Percentiles rank a stretch among this genome's conserved stretches.
Conservation (phyloP, 495 filamentous ascomycete species). For the Recurvomyces mirabilis region DNA sequence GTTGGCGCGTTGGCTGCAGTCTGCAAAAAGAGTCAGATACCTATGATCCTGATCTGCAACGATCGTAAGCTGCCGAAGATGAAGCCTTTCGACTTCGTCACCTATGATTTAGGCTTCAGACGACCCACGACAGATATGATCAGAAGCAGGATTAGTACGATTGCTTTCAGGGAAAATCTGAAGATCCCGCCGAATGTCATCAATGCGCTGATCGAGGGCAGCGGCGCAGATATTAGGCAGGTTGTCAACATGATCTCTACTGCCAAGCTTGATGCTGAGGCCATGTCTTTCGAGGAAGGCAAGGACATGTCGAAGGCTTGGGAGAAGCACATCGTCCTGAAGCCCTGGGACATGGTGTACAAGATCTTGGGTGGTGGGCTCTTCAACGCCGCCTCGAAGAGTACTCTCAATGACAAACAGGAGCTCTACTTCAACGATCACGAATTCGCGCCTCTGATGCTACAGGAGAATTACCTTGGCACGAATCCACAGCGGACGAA, state of each 20-base stretch:
- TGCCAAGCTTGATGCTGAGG: slow-evolving; percentile 69
- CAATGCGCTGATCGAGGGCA: slow-evolving; percentile 90
- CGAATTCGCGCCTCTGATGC: slow-evolving; percentile 91
- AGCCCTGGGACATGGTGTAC: slow-evolving; percentile 93
- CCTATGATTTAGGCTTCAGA: slow-evolving; percentile 74
- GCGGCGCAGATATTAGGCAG: slow-evolving; percentile 88
- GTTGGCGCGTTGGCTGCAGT: slow-evolving; percentile 88
- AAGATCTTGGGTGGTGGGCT: slow-evolving; percentile 83
- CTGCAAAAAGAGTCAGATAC: slow-evolving; percentile 88
- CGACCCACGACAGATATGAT: slow-evolving; percentile 84
- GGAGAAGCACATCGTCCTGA: slow-evolving; percentile 94
- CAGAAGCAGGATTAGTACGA: slow-evolving; percentile 79
- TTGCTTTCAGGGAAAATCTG: slow-evolving; percentile 82
- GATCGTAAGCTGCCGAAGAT: slow-evolving; percentile 88
- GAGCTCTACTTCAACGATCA: slow-evolving; percentile 99
- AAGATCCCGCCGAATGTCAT: slow-evolving; percentile 80
- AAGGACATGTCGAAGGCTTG: slow-evolving; percentile 92
- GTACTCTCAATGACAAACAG: slow-evolving; percentile 89
- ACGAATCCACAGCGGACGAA: slow-evolving; percentile 58
- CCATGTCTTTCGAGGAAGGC: slow-evolving; percentile 68
- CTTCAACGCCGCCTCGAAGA: slow-evolving; percentile 68
- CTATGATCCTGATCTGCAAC: slow-evolving; percentile 96
- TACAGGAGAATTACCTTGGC: slow-evolving; percentile 93
- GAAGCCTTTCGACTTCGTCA: slow-evolving; percentile 86
- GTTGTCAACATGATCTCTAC: slow-evolving; percentile 98